Percentiles rank a stretch among this genome's conserved stretches.
phyloP scores from a whole-genome alignment of 148 eudicot genomes.

The Selenicereus undatus region DNA sequence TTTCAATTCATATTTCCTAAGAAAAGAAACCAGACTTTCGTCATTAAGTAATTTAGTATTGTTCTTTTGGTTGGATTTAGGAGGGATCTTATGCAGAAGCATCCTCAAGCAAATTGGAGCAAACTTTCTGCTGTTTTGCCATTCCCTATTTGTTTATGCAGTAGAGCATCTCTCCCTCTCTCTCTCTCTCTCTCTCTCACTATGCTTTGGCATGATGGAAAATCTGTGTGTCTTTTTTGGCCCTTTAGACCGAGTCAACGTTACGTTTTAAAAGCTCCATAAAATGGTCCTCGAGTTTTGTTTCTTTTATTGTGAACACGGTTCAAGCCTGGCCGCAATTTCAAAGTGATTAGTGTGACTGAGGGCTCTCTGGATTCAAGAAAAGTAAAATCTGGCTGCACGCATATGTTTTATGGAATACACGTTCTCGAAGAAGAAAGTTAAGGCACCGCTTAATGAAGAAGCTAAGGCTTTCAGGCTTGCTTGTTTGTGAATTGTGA shows the following conservation, averaged over 20 bases:
- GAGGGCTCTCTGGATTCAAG: constrained; percentile 19
- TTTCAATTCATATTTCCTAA: too few relatives aligned
- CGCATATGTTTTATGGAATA: not conserved
- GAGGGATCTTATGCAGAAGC: constrained; percentile 19
- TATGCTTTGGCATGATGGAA: constrained; percentile 28
- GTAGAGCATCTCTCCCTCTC: too few relatives aligned
- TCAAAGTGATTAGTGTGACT: not conserved
- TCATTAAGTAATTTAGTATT: not conserved
- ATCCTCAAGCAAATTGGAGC: not conserved
- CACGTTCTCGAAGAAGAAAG: not conserved
- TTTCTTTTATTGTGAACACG: constrained; percentile 17
- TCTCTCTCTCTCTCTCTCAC: constrained; percentile 18
- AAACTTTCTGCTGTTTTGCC: constrained; percentile 9
- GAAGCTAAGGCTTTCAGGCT: not conserved
- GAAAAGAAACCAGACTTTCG: too few relatives aligned
- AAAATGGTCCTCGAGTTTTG: constrained; percentile 4
- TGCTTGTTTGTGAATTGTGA: not conserved
- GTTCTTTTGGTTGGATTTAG: not conserved
- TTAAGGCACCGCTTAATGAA: not conserved
- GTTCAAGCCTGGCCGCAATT: constrained; percentile 13
- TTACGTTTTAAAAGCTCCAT: constrained; percentile 28
- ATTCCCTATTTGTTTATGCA: not conserved
- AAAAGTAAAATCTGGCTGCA: constrained; percentile 9
- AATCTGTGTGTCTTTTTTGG: constrained; percentile 22
- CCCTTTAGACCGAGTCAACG: constrained; percentile 36